Evolutionary conservation across 2,329 filamentous ascomycete species (phyloP), one percentile per base, ranked within the genome.

Genomic region (Pezicula carpinea): DNA sequence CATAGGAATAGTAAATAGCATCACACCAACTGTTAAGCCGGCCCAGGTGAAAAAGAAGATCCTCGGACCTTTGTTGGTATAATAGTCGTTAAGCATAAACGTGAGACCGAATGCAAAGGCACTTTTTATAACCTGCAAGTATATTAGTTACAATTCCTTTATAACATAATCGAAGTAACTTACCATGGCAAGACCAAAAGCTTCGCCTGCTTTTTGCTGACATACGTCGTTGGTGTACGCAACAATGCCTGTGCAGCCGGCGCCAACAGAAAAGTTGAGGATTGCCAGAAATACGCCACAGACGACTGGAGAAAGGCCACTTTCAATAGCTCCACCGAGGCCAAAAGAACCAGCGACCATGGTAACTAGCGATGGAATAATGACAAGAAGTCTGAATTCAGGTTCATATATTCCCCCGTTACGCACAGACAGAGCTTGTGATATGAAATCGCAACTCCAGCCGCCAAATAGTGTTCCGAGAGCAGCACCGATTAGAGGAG

Each of bases 321-420:
- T 41, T 6, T 44, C 11, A 32, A 48, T 44, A 3, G 39, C 44
- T 6, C 8, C n/a, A 29, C 31, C 43, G 6, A 44, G 43, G 5
- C 49, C 46, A 42, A 48, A 51, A 6, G 15, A 52, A 41, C 4
- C 55, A 50, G 10, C 49, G 15, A 10, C 21, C 10, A 48, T 35
- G 26, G 49, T 23, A 15, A 57, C 31, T 11, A 55, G 33, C 3
- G 51, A 45, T 14, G 46, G 51, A 23, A 50, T 48, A 14, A 34
- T 39, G 11, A 45, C 32, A 6, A 39, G 17, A 10, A 45, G 14
- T 29, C 43, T 29, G 15, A 45, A 45, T 15, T 45, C 43, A 15
- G 43, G 43, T 14, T 45, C 43, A 29, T 54, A 59, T 5, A 58
- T 52, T 7, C 52, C 55, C 18, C 46, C 39, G 34, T 59, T 59